Conservation (phyloP, 2,329 filamentous ascomycete species). For the Cryphonectria parasitica region DNA sequence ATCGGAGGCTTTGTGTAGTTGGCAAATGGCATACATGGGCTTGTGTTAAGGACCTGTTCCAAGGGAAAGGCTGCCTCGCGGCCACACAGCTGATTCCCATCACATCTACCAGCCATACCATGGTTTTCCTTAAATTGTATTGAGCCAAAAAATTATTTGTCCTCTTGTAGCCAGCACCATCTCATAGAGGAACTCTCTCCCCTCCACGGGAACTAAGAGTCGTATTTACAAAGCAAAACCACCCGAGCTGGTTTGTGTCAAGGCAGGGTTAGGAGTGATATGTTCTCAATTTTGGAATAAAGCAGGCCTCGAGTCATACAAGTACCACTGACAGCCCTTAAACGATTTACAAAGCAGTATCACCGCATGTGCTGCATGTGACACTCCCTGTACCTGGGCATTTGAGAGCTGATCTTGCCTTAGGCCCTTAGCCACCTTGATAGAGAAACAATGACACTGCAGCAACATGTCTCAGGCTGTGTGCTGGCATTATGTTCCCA, state of each 20-base stretch:
- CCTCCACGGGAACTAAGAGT: background rate
- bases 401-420: background rate
- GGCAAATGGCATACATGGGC: background rate
- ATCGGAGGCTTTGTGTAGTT: background rate
- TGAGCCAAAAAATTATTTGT: background rate
- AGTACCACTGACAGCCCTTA: background rate
- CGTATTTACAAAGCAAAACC: background rate
- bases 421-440: background rate
- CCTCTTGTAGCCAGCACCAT: background rate
- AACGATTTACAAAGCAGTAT: background rate
- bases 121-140: background rate
- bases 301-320: background rate
- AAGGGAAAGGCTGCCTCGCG: background rate
- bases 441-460: background rate
- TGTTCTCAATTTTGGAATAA: background rate
- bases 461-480: slow-evolving; percentile 19
- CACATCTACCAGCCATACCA: background rate
- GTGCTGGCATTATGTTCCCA: slow-evolving; percentile 1
- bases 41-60: background rate
- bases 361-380: background rate
- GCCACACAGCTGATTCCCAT: background rate
- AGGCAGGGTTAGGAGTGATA: background rate
- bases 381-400: background rate
- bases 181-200: background rate
- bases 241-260: background rate